These are phyloP conservation scores for Boletus tomentosulus DNA, from an alignment of 768 basidiomycete species.

Conservation along the genomic window DNA sequence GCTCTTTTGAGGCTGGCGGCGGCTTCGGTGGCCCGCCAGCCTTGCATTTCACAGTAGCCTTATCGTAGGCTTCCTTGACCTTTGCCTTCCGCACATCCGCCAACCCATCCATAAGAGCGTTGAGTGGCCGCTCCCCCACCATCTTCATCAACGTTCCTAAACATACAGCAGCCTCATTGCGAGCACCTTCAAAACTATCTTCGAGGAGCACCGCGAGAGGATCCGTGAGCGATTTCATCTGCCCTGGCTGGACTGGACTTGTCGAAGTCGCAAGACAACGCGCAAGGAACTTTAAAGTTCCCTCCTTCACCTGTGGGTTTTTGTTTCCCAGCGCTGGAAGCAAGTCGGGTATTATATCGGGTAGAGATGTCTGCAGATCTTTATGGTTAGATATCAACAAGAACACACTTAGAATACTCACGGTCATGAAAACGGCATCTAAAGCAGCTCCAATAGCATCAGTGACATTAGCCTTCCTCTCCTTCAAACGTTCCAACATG, in stretches of 20 bases:
- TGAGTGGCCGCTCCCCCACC: conserved; percentile 89
- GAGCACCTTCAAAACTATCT: conserved; percentile 84
- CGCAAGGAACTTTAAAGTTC: conserved; percentile 80
- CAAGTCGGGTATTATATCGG: conserved; percentile 82
- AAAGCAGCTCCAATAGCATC: conserved; percentile 85
- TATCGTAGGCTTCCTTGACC: conserved; percentile 91
- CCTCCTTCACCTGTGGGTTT: conserved; percentile 96
- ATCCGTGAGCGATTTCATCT: conserved; percentile 81
- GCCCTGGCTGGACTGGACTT: conserved; percentile 62
- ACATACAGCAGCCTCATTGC: conserved; percentile 84
- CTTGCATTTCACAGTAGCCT: conserved; percentile 89
- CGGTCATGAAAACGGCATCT: conserved; percentile 83
- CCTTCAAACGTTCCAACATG: conserved; percentile 88
- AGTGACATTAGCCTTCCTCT: conserved; percentile 86
- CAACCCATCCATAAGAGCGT: conserved; percentile 78
- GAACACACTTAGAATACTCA: conserved; percentile 38
- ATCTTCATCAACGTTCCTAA: conserved; percentile 94
- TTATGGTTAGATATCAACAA: conserved; percentile 1
- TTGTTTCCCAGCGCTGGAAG: conserved; percentile 76
- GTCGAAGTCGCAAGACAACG: conserved; percentile 73
- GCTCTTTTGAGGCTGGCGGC: conserved; percentile 28
- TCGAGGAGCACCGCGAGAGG: conserved; percentile 71
- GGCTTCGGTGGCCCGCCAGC: conserved; percentile 49
- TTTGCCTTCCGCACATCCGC: conserved; percentile 86
- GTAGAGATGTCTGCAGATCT: conserved; percentile 58